These are phyloP conservation scores for Hygrophorus russula DNA, from an alignment of 768 basidiomycete genomes.

Conservation along the genomic window DNA sequence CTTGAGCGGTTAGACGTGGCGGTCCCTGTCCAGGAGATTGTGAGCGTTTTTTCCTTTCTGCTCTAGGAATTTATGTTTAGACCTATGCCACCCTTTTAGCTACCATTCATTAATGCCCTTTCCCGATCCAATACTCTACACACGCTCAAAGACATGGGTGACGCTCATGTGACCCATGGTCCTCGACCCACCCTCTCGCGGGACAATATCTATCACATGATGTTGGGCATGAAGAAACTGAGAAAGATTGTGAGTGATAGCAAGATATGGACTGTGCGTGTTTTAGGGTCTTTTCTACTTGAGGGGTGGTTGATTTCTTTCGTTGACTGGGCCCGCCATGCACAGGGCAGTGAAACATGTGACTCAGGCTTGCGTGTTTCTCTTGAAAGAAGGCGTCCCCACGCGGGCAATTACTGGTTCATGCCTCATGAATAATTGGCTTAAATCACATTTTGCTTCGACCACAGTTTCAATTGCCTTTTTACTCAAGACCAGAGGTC, in stretches of 20 bases:
- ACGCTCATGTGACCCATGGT: constrained; percentile 27
- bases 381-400: neutral
- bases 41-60: constrained; percentile 15
- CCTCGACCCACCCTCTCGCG: constrained; percentile 25
- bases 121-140: constrained; percentile 24
- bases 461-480: too few relatives aligned
- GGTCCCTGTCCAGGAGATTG: constrained; percentile 41
- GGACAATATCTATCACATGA: constrained; percentile 28
- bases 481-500: too few relatives aligned
- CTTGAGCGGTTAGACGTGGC: constrained; percentile 41
- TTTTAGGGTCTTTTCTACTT: neutral
- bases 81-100: constrained; percentile 10
- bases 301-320: neutral
- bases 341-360: too few relatives aligned
- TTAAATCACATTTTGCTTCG: too few relatives aligned
- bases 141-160: constrained; percentile 33
- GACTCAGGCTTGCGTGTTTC: neutral
- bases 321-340: too few relatives aligned
- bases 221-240: constrained; percentile 27
- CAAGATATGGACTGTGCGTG: constrained; percentile 33
- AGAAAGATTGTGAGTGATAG: constrained; percentile 36
- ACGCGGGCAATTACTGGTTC: neutral
- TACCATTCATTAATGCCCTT: constrained; percentile 24
- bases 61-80: neutral
- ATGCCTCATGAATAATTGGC: neutral